Evolutionary conservation across 805 yeast genomes (phyloP).

Genomic region (Cyberlindnera veronae): DNA sequence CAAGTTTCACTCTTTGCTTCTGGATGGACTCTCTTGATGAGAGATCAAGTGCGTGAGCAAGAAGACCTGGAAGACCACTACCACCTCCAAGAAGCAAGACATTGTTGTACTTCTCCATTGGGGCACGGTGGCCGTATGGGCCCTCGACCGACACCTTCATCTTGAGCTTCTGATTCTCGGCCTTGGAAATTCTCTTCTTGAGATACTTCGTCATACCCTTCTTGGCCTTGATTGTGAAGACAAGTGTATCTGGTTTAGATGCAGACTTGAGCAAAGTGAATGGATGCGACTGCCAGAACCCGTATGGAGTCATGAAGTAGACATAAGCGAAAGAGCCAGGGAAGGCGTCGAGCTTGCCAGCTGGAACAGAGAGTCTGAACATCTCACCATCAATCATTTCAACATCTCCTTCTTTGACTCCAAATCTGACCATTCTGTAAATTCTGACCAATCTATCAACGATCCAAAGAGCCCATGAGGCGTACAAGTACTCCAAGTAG

Average conservation of each 20-base stretch:
- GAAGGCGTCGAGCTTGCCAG: conserved; percentile 46
- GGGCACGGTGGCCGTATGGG: conserved; percentile 52
- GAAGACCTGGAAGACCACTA: conserved; percentile 51
- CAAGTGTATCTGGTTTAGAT: conserved; percentile 30
- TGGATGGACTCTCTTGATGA: conserved; percentile 22
- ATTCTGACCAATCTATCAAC: conserved; percentile 48
- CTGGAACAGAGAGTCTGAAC: conserved; percentile 39
- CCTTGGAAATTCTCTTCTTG: conserved; percentile 29
- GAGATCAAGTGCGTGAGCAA: conserved; percentile 36
- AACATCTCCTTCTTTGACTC: conserved; percentile 23
- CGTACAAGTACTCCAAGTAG: conserved; percentile 51
- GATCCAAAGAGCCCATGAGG: conserved; percentile 25
- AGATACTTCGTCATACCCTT: conserved; percentile 30
- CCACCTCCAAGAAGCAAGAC: conserved; percentile 49
- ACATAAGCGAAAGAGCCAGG: conserved; percentile 59
- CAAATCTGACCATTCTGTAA: conserved; percentile 29
- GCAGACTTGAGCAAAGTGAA: conserved; percentile 58
- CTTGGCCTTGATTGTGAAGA: conserved; percentile 40
- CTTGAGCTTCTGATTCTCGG: conserved; percentile 28
- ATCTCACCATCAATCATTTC: conserved; percentile 36
- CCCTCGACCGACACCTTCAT: conserved; percentile 52
- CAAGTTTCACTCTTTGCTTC: conserved; percentile 40
- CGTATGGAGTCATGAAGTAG: conserved; percentile 46
- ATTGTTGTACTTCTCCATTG: conserved; percentile 35
- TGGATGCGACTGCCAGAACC: conserved; percentile 72